Conservation (phyloP, 352 stramenopile species). For the Globisporangium yorkense region DNA sequence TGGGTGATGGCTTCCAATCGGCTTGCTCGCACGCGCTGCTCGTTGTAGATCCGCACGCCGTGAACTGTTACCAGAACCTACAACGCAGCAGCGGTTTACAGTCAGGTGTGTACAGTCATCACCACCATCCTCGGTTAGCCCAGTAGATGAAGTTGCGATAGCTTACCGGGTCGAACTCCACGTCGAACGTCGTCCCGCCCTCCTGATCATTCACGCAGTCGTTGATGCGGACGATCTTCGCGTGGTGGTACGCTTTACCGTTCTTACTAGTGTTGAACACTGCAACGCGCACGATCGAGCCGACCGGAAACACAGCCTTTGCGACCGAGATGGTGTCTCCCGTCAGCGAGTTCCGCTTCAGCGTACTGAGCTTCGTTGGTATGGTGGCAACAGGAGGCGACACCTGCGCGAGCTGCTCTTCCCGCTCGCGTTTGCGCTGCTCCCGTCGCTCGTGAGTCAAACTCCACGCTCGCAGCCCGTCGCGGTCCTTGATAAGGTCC, state of each 20-base stretch:
- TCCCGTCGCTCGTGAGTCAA: conserved; percentile 31
- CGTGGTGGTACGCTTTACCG: conserved; percentile 14
- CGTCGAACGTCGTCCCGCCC: conserved; percentile 31
- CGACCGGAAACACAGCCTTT: conserved; percentile 37
- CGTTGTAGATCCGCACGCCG: conserved; percentile 24
- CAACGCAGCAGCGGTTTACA: not conserved
- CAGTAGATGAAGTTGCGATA: not conserved
- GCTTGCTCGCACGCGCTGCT: conserved; percentile 14
- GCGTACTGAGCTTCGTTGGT: not conserved
- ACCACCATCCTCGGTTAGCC: not conserved
- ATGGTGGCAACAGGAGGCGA: not conserved
- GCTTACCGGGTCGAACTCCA: conserved; percentile 36
- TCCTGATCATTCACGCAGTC: conserved; percentile 2
- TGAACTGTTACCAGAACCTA: conserved; percentile 16
- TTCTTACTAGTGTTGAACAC: conserved; percentile 14
- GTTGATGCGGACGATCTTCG: conserved; percentile 28
- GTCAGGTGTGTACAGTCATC: not conserved
- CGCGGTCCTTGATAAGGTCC: conserved; percentile 57
- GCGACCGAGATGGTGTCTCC: conserved; percentile 21
- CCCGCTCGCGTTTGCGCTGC: conserved; percentile 3
- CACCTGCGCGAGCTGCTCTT: not conserved
- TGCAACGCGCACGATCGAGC: conserved; percentile 26
- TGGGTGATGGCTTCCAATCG: conserved; percentile 14
- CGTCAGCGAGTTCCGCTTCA: not conserved
- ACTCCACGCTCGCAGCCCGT: conserved; percentile 58